Percentiles rank a stretch among this genome's conserved stretches.
These are phyloP conservation scores for Fusarium oligoseptatum DNA, from an alignment of 2,329 filamentous ascomycete species.

Conservation along the genomic window DNA sequence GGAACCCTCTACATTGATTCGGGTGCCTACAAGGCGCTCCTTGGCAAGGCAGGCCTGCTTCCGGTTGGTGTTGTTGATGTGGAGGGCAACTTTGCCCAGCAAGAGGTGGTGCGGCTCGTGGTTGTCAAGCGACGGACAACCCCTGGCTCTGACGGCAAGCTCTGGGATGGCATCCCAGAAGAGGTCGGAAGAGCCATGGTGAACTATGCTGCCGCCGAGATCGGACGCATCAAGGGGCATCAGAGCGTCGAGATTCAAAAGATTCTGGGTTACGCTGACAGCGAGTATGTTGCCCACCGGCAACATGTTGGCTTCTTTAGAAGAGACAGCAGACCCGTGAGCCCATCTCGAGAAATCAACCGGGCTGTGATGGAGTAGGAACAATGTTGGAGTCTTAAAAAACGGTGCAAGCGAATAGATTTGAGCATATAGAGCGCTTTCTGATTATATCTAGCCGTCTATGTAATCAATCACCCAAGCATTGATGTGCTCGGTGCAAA, in stretches of 20 bases:
- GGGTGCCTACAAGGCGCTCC: constrained; percentile 85
- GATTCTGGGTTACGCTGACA: constrained; percentile 91
- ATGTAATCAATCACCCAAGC: constrained; percentile 43
- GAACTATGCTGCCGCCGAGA: constrained; percentile 91
- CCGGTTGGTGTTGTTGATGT: constrained; percentile 93
- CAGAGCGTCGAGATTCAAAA: constrained; percentile 85
- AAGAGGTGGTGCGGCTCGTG: constrained; percentile 90
- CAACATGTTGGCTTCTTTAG: constrained; percentile 87
- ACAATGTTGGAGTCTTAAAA: background rate
- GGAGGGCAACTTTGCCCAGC: constrained; percentile 88
- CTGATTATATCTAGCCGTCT: constrained; percentile 38
- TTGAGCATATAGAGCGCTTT: constrained; percentile 41
- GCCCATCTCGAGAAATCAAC: constrained; percentile 55
- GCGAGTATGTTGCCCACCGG: constrained; percentile 90
- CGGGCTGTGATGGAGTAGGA: constrained; percentile 38
- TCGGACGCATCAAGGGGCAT: constrained; percentile 84
- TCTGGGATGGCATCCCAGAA: constrained; percentile 65
- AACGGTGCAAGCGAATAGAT: constrained; percentile 36
- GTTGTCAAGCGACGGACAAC: constrained; percentile 75
- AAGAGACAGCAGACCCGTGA: constrained; percentile 66
- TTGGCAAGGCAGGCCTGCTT: constrained; percentile 87
- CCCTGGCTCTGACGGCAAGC: constrained; percentile 57
- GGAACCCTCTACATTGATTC: constrained; percentile 93
- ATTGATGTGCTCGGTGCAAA: constrained; percentile 29
- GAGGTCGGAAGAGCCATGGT: constrained; percentile 92